phyloP scores from a whole-genome alignment of 345 rosid genomes.

The Eucalyptus marginata region DNA sequence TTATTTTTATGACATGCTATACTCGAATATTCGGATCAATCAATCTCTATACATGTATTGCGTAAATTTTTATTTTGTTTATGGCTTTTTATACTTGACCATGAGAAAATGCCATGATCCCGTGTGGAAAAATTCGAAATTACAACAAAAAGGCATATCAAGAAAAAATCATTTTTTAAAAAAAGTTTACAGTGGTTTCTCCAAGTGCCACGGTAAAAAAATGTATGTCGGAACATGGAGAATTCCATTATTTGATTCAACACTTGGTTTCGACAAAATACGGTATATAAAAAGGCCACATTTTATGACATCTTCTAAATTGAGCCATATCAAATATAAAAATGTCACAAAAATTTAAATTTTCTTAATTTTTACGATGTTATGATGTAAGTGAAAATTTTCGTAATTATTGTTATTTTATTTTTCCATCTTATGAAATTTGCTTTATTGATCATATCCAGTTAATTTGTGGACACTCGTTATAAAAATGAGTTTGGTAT shows the following conservation, averaged over 20 bases:
- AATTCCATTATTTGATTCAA: neutral
- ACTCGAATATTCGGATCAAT: neutral
- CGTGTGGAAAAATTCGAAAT: neutral
- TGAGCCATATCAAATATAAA: neutral
- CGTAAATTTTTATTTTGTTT: neutral
- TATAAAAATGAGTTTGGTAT: neutral
- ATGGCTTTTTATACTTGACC: neutral
- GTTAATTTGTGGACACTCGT: rapidly evolving
- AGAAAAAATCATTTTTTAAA: neutral
- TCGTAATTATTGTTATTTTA: neutral
- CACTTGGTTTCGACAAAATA: neutral
- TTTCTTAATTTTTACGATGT: neutral
- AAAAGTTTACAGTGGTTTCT: neutral
- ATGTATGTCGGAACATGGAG: neutral
- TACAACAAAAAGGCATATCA: neutral
- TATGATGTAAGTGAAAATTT: neutral
- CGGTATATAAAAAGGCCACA: neutral
- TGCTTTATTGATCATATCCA: neutral
- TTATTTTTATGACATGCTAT: too few relatives aligned
- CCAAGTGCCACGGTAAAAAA: rapidly evolving
- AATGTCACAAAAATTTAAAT: neutral
- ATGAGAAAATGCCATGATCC: neutral
- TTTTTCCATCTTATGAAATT: neutral
- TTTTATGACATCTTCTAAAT: neutral
- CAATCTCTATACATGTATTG: neutral